Evolutionary conservation across 1,139 yeast genomes (phyloP).

Genomic region (Casaregolazyma suthepensis): DNA sequence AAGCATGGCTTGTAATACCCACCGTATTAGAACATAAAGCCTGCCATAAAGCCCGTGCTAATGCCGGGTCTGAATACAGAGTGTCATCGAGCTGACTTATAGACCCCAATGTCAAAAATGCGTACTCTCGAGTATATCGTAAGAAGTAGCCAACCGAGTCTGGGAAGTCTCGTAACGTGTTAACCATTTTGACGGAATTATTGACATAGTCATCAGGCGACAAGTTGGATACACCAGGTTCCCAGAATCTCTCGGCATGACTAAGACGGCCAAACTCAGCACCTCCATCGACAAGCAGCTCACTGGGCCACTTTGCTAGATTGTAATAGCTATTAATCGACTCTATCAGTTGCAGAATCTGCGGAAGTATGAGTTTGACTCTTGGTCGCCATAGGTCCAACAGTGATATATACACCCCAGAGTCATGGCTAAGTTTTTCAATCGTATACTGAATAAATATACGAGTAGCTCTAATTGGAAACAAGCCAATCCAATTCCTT

Average conservation of each 20-base stretch:
- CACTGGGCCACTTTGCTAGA: conserved; percentile 92
- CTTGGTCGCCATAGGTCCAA: conserved; percentile 87
- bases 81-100: conserved; percentile 87
- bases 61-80: conserved; percentile 76
- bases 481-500: conserved; percentile 88
- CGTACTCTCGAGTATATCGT: conserved; percentile 93
- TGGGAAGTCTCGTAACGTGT: conserved; percentile 90
- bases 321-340: conserved; percentile 94
- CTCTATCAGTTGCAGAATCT: conserved; percentile 73
- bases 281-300: conserved; percentile 55
- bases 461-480: conserved; percentile 93
- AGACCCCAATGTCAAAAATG: conserved; percentile 83
- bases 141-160: conserved; percentile 97
- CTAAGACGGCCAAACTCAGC: conserved; percentile 69
- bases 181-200: conserved; percentile 90
- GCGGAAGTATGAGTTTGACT: conserved; percentile 85
- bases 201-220: conserved; percentile 92
- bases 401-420: conserved; percentile 67
- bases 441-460: conserved; percentile 92
- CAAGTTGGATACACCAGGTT: conserved; percentile 92
- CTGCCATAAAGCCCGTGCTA: conserved; percentile 71
- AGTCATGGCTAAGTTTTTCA: conserved; percentile 75
- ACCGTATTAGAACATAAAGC: conserved; percentile 80
- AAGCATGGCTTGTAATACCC: conserved; percentile 89
- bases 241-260: conserved; percentile 95